A percentile compares a stretch with the other conserved stretches of the same genome.
phyloP scores from a whole-genome alignment of 208 protist genomes.

The Crithidia sp. region DNA sequence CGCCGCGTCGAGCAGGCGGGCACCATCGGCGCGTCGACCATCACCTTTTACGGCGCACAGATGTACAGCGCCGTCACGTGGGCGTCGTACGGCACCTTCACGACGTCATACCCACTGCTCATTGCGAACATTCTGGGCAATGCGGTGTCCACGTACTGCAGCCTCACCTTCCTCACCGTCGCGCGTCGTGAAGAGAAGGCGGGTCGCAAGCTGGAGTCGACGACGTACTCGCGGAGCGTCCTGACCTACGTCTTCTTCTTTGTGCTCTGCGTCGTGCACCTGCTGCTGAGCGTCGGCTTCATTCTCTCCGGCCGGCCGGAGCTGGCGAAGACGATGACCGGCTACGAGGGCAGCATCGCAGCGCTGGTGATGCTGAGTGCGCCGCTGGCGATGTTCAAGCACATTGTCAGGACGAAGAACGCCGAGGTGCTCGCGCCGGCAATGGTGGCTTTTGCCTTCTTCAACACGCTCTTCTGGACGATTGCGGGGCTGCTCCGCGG shows the following conservation, averaged over 20 bases:
- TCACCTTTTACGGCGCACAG: slow-evolving; percentile 67
- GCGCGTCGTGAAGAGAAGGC: slow-evolving; percentile 56
- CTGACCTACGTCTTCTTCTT: slow-evolving; percentile 48
- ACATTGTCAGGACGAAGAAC: slow-evolving; percentile 63
- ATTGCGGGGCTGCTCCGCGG: slow-evolving; percentile 50
- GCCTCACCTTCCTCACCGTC: slow-evolving; percentile 58
- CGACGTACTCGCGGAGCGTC: slow-evolving; percentile 58
- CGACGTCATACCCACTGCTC: slow-evolving; percentile 42
- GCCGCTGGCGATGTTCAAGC: slow-evolving; percentile 53
- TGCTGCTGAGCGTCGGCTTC: slow-evolving; percentile 40
- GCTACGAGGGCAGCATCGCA: slow-evolving; percentile 47
- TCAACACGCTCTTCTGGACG: slow-evolving; percentile 62
- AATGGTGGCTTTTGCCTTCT: slow-evolving; percentile 60
- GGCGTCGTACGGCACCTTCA: slow-evolving; percentile 63
- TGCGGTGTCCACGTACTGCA: slow-evolving; percentile 60
- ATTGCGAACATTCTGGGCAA: slow-evolving; percentile 62
- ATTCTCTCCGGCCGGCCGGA: slow-evolving; percentile 29
- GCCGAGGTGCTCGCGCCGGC: slow-evolving; percentile 55
- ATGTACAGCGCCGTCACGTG: slow-evolving; percentile 59
- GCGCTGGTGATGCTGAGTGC: slow-evolving; percentile 62
- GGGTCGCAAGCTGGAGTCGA: slow-evolving; percentile 44
- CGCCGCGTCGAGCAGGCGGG: slow-evolving; percentile 48
- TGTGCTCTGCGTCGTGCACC: slow-evolving; percentile 29
- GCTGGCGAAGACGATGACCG: slow-evolving; percentile 40
- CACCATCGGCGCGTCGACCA: slow-evolving; percentile 56